Evolutionary conservation across 2,329 filamentous ascomycete species (phyloP).

Genomic region (Beauveria rudraprayagi): DNA sequence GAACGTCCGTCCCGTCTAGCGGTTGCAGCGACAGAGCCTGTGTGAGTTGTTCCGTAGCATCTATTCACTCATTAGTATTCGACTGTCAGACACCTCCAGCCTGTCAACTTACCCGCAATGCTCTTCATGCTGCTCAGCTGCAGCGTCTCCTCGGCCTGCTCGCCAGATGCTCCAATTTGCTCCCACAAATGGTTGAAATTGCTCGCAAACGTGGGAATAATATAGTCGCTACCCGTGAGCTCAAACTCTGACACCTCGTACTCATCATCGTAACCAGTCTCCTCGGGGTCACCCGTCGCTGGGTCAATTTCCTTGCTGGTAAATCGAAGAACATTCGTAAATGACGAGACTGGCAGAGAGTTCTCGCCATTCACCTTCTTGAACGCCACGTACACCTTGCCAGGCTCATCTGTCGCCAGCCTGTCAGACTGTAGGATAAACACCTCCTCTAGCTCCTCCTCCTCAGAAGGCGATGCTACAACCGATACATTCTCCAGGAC

Average conservation of each 20-base stretch:
- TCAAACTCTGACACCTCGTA: conserved; percentile 95
- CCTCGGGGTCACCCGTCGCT: conserved; percentile 84
- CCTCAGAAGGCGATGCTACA: conserved; percentile 68
- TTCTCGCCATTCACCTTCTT: conserved; percentile 69
- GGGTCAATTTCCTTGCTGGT: conserved; percentile 98
- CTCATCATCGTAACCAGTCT: conserved; percentile 90
- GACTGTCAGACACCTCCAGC: neutral
- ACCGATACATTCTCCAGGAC: conserved; percentile 85
- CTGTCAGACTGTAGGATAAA: conserved; percentile 88
- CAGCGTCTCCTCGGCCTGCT: conserved; percentile 85
- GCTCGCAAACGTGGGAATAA: conserved; percentile 85
- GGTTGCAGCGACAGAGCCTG: conserved; percentile 85
- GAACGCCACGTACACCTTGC: conserved; percentile 93
- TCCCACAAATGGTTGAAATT: conserved; percentile 97
- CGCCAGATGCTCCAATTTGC: conserved; percentile 78
- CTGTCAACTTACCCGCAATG: conserved; percentile 65
- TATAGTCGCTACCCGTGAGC: conserved; percentile 83
- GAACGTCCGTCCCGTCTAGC: conserved; percentile 87
- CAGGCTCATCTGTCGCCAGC: conserved; percentile 75
- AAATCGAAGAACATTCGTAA: conserved; percentile 92
- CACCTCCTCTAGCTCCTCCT: conserved; percentile 79
- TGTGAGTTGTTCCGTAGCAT: conserved; percentile 86
- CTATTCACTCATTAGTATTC: conserved; percentile 36
- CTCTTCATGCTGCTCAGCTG: conserved; percentile 83
- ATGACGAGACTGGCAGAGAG: conserved; percentile 70